Percentiles rank a stretch among this genome's conserved stretches.
phyloP scores from a whole-genome alignment of 148 eudicot species.

The Silene uniflora region DNA sequence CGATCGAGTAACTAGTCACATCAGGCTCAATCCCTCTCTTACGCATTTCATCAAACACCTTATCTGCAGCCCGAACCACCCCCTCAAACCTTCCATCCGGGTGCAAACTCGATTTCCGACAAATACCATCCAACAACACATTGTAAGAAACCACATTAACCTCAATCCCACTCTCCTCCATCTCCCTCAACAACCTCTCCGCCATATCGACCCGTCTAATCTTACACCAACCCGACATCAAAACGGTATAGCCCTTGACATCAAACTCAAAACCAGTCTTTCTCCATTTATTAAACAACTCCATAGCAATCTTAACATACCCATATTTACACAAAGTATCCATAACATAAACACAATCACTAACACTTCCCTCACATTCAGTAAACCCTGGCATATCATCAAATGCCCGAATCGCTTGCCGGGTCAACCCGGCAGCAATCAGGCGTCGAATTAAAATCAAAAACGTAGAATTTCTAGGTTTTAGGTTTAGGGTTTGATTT shows the following conservation, averaged over 20 bases:
- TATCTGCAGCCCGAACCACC: conserved; percentile 62
- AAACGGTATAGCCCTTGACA: conserved; percentile 60
- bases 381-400: conserved; percentile 70
- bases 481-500: conserved; percentile 40
- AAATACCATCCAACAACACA: conserved; percentile 76
- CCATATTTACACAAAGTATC: conserved; percentile 94
- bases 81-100: conserved; percentile 75
- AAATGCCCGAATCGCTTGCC: conserved; percentile 69
- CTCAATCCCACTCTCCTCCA: conserved; percentile 67
- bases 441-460: conserved; percentile 53
- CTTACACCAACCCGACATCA: conserved; percentile 92
- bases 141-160: conserved; percentile 79
- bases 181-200: conserved; percentile 66
- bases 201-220: conserved; percentile 54
- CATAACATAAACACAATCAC: conserved; percentile 47
- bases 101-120: conserved; percentile 81
- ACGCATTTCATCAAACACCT: conserved; percentile 77
- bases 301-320: conserved; percentile 62
- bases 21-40: conserved; percentile 83
- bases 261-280: conserved; percentile 33
- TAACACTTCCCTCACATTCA: conserved; percentile 15
- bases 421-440: conserved; percentile 64
- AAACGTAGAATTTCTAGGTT: conserved; percentile 51
- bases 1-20: conserved; percentile 82
- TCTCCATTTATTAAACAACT: conserved; percentile 64